Percentiles rank a stretch among this genome's conserved stretches.
These are phyloP conservation scores for Santalum album DNA, from an alignment of 164 flowering plant species.

Conservation along the genomic window DNA sequence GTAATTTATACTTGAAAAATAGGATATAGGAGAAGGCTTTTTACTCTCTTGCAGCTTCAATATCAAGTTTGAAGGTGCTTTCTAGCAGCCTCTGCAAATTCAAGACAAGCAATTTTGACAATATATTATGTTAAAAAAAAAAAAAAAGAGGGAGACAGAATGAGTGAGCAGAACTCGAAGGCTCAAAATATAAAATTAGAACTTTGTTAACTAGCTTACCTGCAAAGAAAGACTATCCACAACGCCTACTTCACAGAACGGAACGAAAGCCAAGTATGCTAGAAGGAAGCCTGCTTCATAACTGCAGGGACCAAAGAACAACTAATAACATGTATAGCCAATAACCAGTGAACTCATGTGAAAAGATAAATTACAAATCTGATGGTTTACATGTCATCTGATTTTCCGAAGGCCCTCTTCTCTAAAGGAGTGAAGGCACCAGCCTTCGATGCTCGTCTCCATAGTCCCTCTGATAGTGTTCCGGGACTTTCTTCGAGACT, in stretches of 20 bases:
- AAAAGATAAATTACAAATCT: conserved; percentile 1
- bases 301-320: conserved; percentile 31
- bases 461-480: conserved; percentile 58
- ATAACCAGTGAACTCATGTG: background rate
- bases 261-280: conserved; percentile 84
- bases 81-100: conserved; percentile 81
- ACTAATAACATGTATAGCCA: background rate
- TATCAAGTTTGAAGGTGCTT: conserved; percentile 79
- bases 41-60: conserved; percentile 88
- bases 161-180: too few species aligned
- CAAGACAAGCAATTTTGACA: background rate
- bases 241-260: conserved; percentile 87
- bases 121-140: too few species aligned
- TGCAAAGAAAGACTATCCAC: conserved; percentile 82
- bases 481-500: conserved; percentile 38
- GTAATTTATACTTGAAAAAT: too few species aligned
- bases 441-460: conserved; percentile 79
- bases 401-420: conserved; percentile 81
- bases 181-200: too few species aligned
- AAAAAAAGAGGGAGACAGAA: too few species aligned
- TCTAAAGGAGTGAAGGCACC: conserved; percentile 67
- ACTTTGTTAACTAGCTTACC: conserved; percentile 28
- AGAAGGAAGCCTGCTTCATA: conserved; percentile 92
- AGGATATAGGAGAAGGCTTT: conserved; percentile 9
- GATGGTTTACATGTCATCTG: conserved; percentile 77